A percentile compares a stretch with the other conserved stretches of the same genome.
These are phyloP conservation scores for Jimgerdemannia flammicorona DNA, from an alignment of 192 early-diverging fungal genomes.

Conservation along the genomic window DNA sequence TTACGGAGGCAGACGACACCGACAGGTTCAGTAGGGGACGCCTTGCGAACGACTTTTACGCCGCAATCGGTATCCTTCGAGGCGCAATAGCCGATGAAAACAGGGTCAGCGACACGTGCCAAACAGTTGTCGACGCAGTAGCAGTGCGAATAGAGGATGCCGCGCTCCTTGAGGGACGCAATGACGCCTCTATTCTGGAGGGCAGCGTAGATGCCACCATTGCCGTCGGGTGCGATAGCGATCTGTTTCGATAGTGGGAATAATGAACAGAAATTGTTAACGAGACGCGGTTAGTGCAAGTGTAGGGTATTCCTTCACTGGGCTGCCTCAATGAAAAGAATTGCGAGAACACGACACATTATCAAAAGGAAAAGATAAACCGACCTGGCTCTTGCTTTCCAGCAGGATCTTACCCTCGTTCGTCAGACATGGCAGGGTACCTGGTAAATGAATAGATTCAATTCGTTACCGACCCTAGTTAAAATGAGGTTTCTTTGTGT, in stretches of 20 bases:
- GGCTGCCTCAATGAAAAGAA: too few relatives aligned
- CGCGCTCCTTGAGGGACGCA: slow-evolving; percentile 72
- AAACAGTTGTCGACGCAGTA: slow-evolving; percentile 99
- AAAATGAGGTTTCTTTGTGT: slow-evolving; percentile 2
- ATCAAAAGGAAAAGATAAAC: not conserved
- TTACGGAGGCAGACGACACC: slow-evolving; percentile 94
- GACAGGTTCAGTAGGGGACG: slow-evolving; percentile 81
- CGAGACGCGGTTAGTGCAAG: too few relatives aligned
- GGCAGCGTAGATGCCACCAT: slow-evolving; percentile 96
- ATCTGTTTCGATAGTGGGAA: slow-evolving; percentile 28
- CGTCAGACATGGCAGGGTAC: slow-evolving; percentile 89
- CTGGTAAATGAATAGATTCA: slow-evolving; percentile 19
- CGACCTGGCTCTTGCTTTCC: slow-evolving; percentile 62
- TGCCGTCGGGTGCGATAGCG: slow-evolving; percentile 85
- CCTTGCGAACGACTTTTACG: slow-evolving; percentile 92
- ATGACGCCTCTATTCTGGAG: slow-evolving; percentile 80
- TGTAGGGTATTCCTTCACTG: too few relatives aligned
- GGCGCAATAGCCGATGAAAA: slow-evolving; percentile 93
- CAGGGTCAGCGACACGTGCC: slow-evolving; percentile 94
- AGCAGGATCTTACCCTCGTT: slow-evolving; percentile 92
- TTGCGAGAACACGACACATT: too few relatives aligned
- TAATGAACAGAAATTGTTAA: not conserved
- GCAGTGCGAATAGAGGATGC: slow-evolving; percentile 85
- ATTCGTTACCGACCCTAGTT: not conserved
- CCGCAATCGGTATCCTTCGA: slow-evolving; percentile 90